Base-by-base conservation (phyloP, 2,329 filamentous ascomycete species). In the Diaporthe helianthi region DNA sequence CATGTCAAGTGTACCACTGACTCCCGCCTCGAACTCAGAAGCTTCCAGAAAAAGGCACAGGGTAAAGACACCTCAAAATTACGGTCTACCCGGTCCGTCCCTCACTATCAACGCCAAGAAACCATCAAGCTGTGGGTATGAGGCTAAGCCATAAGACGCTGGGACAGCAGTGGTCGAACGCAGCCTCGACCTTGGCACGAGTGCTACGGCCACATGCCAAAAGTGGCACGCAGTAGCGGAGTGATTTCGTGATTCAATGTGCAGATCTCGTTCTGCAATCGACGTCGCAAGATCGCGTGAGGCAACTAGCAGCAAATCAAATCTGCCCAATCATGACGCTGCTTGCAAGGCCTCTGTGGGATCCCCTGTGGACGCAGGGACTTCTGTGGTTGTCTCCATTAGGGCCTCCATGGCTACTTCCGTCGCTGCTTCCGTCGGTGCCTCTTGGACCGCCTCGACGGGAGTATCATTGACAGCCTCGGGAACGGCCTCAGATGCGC, bases 21-120 rank as follows among this genome's bases (percentile, higher is more conserved):
- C 69, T 69, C 61, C 69, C 22, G 54, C 44, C 63, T 68, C 60
- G 12, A 67, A 67, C 44, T 65, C 63, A 46, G 60, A 68, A 68
- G 67, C 60, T 24, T 24, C 41, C 24, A 17, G 26, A 47, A 17
- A 44, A 49, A 26, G 60, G 36, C 36, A 33, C 24, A n/a, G 47
- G 65, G 58, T n/a, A 22, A 65, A 26, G 24, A 68, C 52, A 36
- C 44, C 41, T 38, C 31, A 38, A 17, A 46, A 69, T 67, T 52
- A 71, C 24, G 24, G 26, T 33, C 49, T 36, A 47, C 36, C 52
- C 51, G 17, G 46, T 46, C 31, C 44, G 22, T 67, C 52, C 58
- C 47, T 41, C 52, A 49, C 22, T 58, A 58, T 54, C 64, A 58
- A 67, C 51, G 52, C 52, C 64, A 58, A 67, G 53, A 49, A 58